Evolutionary conservation across 140 eudicot genomes (phyloP).

Genomic region (Ambrosia hybrid): DNA sequence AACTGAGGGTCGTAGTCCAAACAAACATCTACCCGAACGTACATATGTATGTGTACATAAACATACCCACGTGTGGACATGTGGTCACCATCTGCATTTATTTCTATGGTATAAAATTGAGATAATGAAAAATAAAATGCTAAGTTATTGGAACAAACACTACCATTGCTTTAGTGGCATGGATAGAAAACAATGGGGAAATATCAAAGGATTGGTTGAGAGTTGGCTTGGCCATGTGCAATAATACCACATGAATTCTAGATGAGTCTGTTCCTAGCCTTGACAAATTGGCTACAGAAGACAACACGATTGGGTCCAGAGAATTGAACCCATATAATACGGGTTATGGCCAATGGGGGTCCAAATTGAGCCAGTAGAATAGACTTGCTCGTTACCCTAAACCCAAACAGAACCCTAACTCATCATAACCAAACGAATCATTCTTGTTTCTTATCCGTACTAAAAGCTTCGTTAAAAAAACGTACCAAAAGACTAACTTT

Average conservation of each 20-base stretch:
- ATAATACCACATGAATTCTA: slow-evolving; percentile 40
- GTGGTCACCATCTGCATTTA: too few species aligned
- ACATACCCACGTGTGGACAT: too few species aligned
- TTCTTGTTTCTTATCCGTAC: not conserved
- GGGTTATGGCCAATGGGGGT: slow-evolving; percentile 34
- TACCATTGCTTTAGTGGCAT: slow-evolving; percentile 24
- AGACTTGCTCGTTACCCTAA: slow-evolving; percentile 14
- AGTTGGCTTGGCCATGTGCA: slow-evolving; percentile 43
- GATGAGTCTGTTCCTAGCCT: slow-evolving; percentile 12
- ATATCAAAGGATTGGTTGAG: slow-evolving; percentile 47
- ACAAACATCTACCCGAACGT: too few species aligned
- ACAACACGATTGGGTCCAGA: slow-evolving; percentile 29
- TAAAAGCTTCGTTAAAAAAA: not conserved
- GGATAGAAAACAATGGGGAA: slow-evolving; percentile 23
- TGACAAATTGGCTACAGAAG: slow-evolving; percentile 35
- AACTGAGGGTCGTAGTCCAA: too few species aligned
- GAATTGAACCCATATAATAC: slow-evolving; percentile 27
- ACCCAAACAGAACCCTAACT: not conserved
- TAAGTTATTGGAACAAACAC: slow-evolving; percentile 23
- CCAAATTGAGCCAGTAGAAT: slow-evolving; percentile 3
- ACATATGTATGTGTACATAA: too few species aligned
- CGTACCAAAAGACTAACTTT: not conserved
- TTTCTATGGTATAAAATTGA: not conserved
- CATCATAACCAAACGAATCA: not conserved
- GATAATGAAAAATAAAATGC: slow-evolving; percentile 5